Evolutionary conservation across 495 filamentous ascomycete species (phyloP), one percentile per base, ranked within the genome.

Genomic region (Saxophila tyrrhenica): DNA sequence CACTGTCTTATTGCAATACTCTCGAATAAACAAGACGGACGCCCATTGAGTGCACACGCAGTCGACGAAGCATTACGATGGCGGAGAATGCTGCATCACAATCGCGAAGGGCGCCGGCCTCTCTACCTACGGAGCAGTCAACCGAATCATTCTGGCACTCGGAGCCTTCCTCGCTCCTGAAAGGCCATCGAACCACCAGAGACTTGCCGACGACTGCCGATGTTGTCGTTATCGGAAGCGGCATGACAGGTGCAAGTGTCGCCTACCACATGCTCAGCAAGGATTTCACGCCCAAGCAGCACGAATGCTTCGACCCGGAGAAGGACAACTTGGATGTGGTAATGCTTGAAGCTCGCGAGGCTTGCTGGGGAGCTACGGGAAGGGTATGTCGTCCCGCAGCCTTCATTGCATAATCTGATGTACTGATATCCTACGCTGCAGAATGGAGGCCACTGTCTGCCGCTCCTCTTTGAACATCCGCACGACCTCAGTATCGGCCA

Each of bases 311-410:
- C 13, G 52, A 21, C 32, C 21, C 47, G 9, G 20, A 35, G 2
- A 44, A 2, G 9, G 22, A 13, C 25, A 65, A 58, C 1, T 56
- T 68, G 48, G 74, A 68, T 9, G 65, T 89, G 0, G 73, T 88
- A 0, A 82, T 92, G 74, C 70, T 94, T 1, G 88, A 94, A 67
- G 86, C 87, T 3, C 74, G 87, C 48, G 81, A 86, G 66, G 79
- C 82, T 9, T 89, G 85, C 63, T 87, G 75, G 70, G 88, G 88
- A 16, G 88, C 87, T 17, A 92, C 88, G 0, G 87, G 87, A 0
- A 71, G 87, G 54, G 78, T 81, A 50, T 64, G 73, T 69, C 10
- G 17, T 16, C 43, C 51, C n/a, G n/a, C n/a, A n/a, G n/a, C n/a
- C n/a, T n/a, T n/a, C n/a, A 20, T 54, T 29, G 25, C 42, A 17